phyloP scores from a whole-genome alignment of 805 yeast species.

The Nakazawaea populi region DNA sequence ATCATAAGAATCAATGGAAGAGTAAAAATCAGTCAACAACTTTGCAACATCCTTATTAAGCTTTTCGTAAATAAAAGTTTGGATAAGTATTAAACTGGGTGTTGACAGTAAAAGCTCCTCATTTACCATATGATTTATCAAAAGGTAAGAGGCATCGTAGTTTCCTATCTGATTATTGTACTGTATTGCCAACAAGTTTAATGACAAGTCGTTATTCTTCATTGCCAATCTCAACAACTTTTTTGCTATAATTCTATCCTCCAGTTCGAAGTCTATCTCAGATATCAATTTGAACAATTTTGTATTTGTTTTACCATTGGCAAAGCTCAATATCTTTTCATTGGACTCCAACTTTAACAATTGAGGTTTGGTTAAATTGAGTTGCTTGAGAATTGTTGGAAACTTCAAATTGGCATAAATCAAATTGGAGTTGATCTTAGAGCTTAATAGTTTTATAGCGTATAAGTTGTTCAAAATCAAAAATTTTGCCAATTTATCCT shows the following conservation, averaged over 20 bases:
- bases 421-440: constrained; percentile 17
- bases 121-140: constrained; percentile 28
- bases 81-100: constrained; percentile 47
- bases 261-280: constrained; percentile 13
- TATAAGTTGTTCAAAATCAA: constrained; percentile 39
- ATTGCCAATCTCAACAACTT: constrained; percentile 28
- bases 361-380: constrained; percentile 35
- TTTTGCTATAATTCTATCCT: constrained; percentile 20
- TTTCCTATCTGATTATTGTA: constrained; percentile 24
- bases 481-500: constrained; percentile 34
- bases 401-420: constrained; percentile 24
- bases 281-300: constrained; percentile 13
- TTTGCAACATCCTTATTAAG: constrained; percentile 29
- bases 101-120: constrained; percentile 11
- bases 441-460: constrained; percentile 18
- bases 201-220: constrained; percentile 22
- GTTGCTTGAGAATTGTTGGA: constrained; percentile 21
- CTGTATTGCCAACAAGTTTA: constrained; percentile 29
- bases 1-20: constrained; percentile 1
- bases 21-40: constrained; percentile 20
- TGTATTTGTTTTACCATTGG: constrained; percentile 28
- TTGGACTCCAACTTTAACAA: constrained; percentile 34
- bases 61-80: constrained; percentile 43
- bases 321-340: constrained; percentile 34
- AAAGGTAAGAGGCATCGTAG: constrained; percentile 25